phyloP scores from a whole-genome alignment of 2,329 filamentous ascomycete species.

The Akanthomyces muscarius region DNA sequence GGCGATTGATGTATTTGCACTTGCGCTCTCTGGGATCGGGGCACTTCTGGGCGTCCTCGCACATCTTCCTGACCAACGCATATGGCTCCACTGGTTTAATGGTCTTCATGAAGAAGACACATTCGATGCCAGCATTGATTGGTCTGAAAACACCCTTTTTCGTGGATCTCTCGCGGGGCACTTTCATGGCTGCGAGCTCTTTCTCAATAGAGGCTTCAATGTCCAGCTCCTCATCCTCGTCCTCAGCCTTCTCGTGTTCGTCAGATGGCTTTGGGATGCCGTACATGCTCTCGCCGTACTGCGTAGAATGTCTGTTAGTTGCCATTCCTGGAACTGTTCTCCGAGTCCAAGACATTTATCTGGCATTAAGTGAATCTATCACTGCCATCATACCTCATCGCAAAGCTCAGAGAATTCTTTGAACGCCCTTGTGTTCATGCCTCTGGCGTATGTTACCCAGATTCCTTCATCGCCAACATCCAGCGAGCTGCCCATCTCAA shows the following conservation, averaged over 20 bases:
- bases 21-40: conserved; percentile 41
- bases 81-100: conserved; percentile 52
- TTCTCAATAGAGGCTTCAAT: conserved; percentile 70
- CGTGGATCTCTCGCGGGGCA: conserved; percentile 35
- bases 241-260: conserved; percentile 32
- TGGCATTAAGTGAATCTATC: background rate
- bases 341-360: background rate
- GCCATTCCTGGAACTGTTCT: no score
- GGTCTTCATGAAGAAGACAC: conserved; percentile 60
- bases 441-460: conserved; percentile 73
- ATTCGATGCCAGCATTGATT: conserved; percentile 55
- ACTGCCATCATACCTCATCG: conserved; percentile 48
- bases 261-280: conserved; percentile 40
- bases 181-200: conserved; percentile 63
- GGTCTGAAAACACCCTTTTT: conserved; percentile 49
- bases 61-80: conserved; percentile 51
- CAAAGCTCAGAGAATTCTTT: conserved; percentile 64
- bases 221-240: conserved; percentile 50
- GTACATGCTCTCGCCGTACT: conserved; percentile 65
- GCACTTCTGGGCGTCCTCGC: conserved; percentile 47
- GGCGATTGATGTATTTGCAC: conserved; percentile 55
- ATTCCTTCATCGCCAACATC: conserved; percentile 69
- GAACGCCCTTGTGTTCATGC: conserved; percentile 66
- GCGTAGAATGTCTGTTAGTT: background rate
- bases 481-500: conserved; percentile 44